Base-by-base conservation (phyloP, 2,329 filamentous ascomycete genomes). In the Aspergillus phoenicis region DNA sequence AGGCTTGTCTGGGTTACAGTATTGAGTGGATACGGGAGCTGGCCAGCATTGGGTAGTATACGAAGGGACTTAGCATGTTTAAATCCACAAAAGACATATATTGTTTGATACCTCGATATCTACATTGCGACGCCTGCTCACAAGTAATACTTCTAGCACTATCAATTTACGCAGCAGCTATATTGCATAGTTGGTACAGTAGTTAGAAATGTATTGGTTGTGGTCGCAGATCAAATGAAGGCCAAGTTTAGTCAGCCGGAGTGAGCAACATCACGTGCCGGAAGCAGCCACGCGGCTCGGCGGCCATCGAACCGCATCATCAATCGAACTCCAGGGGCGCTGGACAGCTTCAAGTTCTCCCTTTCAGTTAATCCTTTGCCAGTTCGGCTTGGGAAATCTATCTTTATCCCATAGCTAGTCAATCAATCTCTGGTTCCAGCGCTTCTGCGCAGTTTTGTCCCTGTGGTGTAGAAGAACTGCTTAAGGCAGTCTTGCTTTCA, bases 401-500 rank as follows among this genome's bases (percentile, higher is more conserved):
- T 66, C 58, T 13, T 66, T 64, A 49, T n/a, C 45, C 58, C 51
- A 8, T 60, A 41, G 57, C 22, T 30, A 15, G 17, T 30, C 55
- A 45, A 47, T 33, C 47, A 30, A n/a, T 7, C 26, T 10, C 24
- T 55, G 33, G 41, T 30, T 49, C 52, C 30, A 24, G 60, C 45
- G 57, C 49, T 57, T 15, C 33, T 22, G 60, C 60, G 43, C 45
- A 59, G 39, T 45, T 59, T 52, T 41, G 59, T 60, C 30, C 53
- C 58, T 58, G 47, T 60, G 66, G 68, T 69, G 66, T 62, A 64
- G 66, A 67, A 64, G 63, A 48, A n/a, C 58, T 62, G 65, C 65
- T 64, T n/a, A 52, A 57, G 60, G 66, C 54, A 70, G 70, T 63
- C 64, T 48, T 43, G 45, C 66, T 55, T 60, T 68, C 73, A 75